phyloP scores from a whole-genome alignment of 1,139 yeast species.

The Candida pseudoviswanathii region DNA sequence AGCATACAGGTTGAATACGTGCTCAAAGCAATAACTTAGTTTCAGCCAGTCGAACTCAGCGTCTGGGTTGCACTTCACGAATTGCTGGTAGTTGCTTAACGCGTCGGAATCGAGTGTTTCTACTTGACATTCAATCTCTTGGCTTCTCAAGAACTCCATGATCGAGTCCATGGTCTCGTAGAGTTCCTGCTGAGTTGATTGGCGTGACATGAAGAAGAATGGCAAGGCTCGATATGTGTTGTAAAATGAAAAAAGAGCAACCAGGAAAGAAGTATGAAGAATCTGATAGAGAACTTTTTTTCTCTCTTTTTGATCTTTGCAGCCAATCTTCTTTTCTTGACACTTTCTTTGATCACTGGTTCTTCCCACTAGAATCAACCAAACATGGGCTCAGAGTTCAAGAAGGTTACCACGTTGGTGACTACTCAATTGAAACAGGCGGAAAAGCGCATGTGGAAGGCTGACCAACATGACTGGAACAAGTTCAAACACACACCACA shows the following conservation, averaged over 20 bases:
- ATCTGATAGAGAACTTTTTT: not conserved
- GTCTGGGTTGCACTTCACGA: not conserved
- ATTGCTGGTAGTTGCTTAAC: not conserved
- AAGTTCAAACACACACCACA: conserved; percentile 33
- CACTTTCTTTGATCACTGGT: not conserved
- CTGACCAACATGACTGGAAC: conserved; percentile 28
- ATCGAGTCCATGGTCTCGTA: conserved; percentile 5
- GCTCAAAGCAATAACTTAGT: conserved; percentile 19
- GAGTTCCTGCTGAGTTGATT: not conserved
- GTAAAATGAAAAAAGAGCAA: not conserved
- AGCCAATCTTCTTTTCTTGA: not conserved
- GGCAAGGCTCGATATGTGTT: not conserved
- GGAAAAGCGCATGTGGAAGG: conserved; percentile 17
- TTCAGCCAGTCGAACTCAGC: conserved; percentile 20
- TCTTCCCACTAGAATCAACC: not conserved
- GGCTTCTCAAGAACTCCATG: conserved; percentile 4
- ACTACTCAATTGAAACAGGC: conserved; percentile 20
- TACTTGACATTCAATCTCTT: not conserved
- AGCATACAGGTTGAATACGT: conserved; percentile 21
- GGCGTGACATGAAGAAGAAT: not conserved
- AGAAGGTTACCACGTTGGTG: conserved; percentile 16
- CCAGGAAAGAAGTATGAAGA: not conserved
- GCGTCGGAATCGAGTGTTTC: not conserved
- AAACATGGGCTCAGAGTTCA: conserved; percentile 13
- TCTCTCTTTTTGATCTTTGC: not conserved